Percentiles rank a stretch among this genome's conserved stretches.
phyloP scores from a whole-genome alignment of 352 stramenopile species.

The Pythium phragmitis region DNA sequence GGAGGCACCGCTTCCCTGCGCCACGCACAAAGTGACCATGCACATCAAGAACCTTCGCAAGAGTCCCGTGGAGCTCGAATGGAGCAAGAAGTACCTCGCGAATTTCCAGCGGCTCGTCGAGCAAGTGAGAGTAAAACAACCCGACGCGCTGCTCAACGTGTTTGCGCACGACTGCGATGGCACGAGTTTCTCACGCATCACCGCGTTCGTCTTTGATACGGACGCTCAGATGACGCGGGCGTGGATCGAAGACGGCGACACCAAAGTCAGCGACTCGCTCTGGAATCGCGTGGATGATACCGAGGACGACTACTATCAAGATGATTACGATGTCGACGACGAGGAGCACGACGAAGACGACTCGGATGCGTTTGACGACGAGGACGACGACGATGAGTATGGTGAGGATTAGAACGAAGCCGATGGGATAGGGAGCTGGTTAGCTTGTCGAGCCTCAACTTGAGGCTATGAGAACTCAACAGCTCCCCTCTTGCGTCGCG shows the following conservation, averaged over 20 bases:
- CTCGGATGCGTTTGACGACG: neutral
- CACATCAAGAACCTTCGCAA: neutral
- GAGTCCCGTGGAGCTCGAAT: neutral
- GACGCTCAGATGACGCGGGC: neutral
- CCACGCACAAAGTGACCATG: neutral
- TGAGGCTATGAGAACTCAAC: too few species aligned
- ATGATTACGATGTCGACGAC: neutral
- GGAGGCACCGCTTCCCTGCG: neutral
- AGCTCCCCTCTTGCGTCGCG: too few species aligned
- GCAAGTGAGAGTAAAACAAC: neutral
- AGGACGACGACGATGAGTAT: neutral
- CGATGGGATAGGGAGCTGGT: too few species aligned
- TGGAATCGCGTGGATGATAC: neutral
- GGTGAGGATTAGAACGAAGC: too few species aligned
- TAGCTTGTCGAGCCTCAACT: too few species aligned
- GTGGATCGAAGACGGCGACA: neutral
- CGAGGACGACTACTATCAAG: neutral
- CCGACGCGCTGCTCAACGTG: neutral
- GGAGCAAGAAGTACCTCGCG: neutral
- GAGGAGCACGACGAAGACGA: neutral
- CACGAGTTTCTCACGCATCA: neutral
- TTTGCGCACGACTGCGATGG: constrained; percentile 1
- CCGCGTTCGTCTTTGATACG: neutral
- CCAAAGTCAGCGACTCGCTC: neutral
- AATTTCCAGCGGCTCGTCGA: neutral